phyloP scores from a whole-genome alignment of 768 basidiomycete species.

The Amanita rubescens region DNA sequence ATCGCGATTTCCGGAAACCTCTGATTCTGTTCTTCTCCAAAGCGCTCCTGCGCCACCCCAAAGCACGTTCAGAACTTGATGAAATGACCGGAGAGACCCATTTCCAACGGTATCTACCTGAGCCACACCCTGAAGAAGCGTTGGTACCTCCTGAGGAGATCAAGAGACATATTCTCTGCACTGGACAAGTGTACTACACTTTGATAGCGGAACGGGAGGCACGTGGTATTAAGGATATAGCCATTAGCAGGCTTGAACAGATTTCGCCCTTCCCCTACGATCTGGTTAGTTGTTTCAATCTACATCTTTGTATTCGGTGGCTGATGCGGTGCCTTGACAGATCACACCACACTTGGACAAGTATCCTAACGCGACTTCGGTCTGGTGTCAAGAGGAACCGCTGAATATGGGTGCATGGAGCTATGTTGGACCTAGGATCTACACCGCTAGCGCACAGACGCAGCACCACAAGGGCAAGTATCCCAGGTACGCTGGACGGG shows the following conservation, averaged over 20 bases:
- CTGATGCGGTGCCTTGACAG: constrained; percentile 27
- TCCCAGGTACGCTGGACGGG: constrained; percentile 86
- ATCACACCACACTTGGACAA: constrained; percentile 90
- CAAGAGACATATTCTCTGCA: constrained; percentile 87
- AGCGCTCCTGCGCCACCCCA: constrained; percentile 90
- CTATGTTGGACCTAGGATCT: constrained; percentile 88
- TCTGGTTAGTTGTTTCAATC: constrained; percentile 41
- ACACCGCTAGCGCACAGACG: constrained; percentile 88
- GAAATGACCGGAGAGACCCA: constrained; percentile 86
- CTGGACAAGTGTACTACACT: constrained; percentile 91
- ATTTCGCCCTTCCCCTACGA: constrained; percentile 98
- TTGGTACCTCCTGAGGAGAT: constrained; percentile 81
- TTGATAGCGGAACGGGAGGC: constrained; percentile 88
- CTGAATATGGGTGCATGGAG: constrained; percentile 98
- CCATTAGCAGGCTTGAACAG: constrained; percentile 92
- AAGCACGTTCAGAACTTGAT: constrained; percentile 74
- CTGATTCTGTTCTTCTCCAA: constrained; percentile 97
- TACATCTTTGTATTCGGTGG: neutral
- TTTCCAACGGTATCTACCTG: constrained; percentile 94
- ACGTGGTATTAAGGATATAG: constrained; percentile 85
- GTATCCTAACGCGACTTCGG: constrained; percentile 89
- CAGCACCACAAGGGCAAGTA: constrained; percentile 88
- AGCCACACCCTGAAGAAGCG: constrained; percentile 53
- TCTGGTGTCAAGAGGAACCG: constrained; percentile 98
- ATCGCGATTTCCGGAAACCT: constrained; percentile 99